phyloP scores from a whole-genome alignment of 1,284 basidiomycete species.

The Fistulinella staudtii region DNA sequence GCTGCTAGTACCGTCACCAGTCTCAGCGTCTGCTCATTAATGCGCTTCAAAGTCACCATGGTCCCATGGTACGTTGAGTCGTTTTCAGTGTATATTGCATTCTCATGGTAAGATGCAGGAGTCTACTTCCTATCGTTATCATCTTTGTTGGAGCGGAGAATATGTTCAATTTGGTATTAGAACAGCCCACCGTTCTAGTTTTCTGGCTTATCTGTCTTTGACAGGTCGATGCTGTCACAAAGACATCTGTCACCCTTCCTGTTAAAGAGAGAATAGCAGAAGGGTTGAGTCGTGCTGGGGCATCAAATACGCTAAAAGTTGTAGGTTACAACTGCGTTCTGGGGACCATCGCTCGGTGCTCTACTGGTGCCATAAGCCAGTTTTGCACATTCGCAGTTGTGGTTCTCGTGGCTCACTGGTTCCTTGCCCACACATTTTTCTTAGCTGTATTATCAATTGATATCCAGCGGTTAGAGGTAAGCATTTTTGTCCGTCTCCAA shows the following conservation, averaged over 20 bases:
- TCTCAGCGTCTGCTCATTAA: slow-evolving; percentile 84
- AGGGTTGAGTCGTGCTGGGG: slow-evolving; percentile 84
- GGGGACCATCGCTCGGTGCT: slow-evolving; percentile 73
- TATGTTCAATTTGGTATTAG: slow-evolving; percentile 87
- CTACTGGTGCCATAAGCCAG: slow-evolving; percentile 82
- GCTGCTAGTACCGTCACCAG: slow-evolving; percentile 90
- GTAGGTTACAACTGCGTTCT: slow-evolving; percentile 84
- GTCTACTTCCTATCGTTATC: slow-evolving; percentile 89
- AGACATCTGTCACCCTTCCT: slow-evolving; percentile 84
- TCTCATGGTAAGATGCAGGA: slow-evolving; percentile 43
- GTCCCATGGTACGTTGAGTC: slow-evolving; percentile 68
- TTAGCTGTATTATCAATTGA: slow-evolving; percentile 88
- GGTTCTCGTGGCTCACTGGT: slow-evolving; percentile 94
- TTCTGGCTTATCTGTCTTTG: slow-evolving; percentile 4
- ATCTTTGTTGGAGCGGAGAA: slow-evolving; percentile 96
- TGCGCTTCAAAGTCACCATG: slow-evolving; percentile 81
- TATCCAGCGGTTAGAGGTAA: slow-evolving; percentile 81
- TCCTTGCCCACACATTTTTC: slow-evolving; percentile 90
- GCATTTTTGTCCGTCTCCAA: slow-evolving; percentile 15
- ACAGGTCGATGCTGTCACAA: slow-evolving; percentile 85
- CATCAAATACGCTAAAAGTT: slow-evolving; percentile 89
- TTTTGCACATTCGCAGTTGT: slow-evolving; percentile 94
- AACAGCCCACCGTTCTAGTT: background rate
- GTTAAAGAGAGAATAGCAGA: slow-evolving; percentile 91
- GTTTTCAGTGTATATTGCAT: slow-evolving; percentile 1